Evolutionary conservation across 495 filamentous ascomycete species (phyloP), one percentile per base, ranked within the genome.

Genomic region (Apiosordaria backusii): DNA sequence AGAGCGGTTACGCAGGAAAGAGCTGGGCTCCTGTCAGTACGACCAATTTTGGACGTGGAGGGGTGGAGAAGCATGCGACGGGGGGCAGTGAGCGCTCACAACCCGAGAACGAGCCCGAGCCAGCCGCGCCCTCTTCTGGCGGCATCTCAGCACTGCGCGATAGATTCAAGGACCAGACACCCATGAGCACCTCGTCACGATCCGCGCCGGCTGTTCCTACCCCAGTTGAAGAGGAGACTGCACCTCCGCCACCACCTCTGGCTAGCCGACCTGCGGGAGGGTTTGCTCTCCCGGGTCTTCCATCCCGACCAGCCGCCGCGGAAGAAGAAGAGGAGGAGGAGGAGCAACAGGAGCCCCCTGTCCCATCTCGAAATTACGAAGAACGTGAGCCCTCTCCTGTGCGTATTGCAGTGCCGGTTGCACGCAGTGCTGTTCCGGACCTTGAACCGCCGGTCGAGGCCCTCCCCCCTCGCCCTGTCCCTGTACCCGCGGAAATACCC

Each of bases 1-100:
- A 92, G 82, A 96, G 92, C 75, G 89, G 90, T 7, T 97, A 97
- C 68, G 81, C 81, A 21, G 93, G 93, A 18, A 97, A 96, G 78
- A 86, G 86, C 15, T 97, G 93, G 92, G 92, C 88, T 13, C 82
- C 94, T 0, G 89, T 97, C 26, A 86, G 90, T 63, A 90, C 90
- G 2, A 86, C 84, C 16, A 77, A 85, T 54, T 92, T 86, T 57
- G 89, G 89, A 5, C 87, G 86, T 58, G 88, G 89, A 52, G 85
- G 81, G 60, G 76, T 85, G 22, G 81, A 82, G 35, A 78, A 87
- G 57, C 87, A 90, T 67, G 76, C 77, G 55, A 85, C 85, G 1
- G 90, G 86, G 21, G 83, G 84, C 29, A 45, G 35, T 45, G 72
- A 77, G 16, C 65, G 71, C 61, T 29, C 74, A 71, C 40, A 75